Conservation (phyloP, 225 moss, liverwort and hornwort genomes). For the Pseudisothecium myosuroides region DNA sequence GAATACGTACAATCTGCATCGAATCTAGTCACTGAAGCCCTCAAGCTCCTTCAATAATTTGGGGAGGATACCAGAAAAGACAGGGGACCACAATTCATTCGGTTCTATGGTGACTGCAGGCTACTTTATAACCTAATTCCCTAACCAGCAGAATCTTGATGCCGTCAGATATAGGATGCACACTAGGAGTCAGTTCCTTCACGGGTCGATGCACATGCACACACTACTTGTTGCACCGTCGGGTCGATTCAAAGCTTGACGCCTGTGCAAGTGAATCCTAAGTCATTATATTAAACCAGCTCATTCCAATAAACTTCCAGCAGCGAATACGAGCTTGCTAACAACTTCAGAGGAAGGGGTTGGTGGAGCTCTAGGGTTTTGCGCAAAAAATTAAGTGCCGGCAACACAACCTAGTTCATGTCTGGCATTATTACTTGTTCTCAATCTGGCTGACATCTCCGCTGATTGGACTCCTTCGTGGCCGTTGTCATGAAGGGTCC, state of each 20-base stretch:
- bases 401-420: constrained; percentile 24
- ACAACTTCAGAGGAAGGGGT: background rate
- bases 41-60: constrained; percentile 2
- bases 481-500: background rate
- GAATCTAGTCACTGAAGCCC: constrained; percentile 6
- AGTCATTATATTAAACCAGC: constrained; percentile 18
- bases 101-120: constrained; percentile 10
- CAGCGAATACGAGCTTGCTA: constrained; percentile 4
- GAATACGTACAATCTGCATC: constrained; percentile 19
- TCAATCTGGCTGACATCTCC: constrained; percentile 15
- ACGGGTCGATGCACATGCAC: background rate
- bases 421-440: constrained; percentile 25
- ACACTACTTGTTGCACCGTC: background rate
- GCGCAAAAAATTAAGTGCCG: constrained; percentile 31
- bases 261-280: constrained; percentile 4
- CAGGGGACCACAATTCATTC: constrained; percentile 2
- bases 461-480: background rate
- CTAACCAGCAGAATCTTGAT: constrained; percentile 20
- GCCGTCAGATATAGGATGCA: constrained; percentile 6
- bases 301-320: constrained; percentile 3
- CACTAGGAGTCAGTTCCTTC: background rate
- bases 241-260: constrained; percentile 6
- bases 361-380: background rate
- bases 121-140: constrained; percentile 13
- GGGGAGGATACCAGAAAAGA: background rate